Evolutionary conservation across 2,329 filamentous ascomycete genomes (phyloP), one percentile per base, ranked within the genome.

Genomic region (Colletotrichum limetticola): DNA sequence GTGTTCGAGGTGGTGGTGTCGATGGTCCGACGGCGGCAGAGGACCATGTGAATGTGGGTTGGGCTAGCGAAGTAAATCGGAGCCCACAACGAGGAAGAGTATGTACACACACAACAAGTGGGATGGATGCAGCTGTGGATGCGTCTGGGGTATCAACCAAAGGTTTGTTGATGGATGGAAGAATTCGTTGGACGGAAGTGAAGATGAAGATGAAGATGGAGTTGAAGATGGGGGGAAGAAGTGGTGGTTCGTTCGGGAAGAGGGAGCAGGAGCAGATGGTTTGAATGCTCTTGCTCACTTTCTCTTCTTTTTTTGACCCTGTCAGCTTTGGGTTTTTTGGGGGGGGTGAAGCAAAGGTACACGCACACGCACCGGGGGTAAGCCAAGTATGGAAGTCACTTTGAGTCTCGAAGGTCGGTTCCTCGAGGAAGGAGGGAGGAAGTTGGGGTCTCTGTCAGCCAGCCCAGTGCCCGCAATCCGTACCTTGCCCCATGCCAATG

Each of bases 1-100:
- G 22, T 62, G 28, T 26, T 35, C 37, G 14, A 58, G 68, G 22
- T 42, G 32, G 53, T 24, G 55, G 35, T 67, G 55, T 16, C 56
- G 19, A 24, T 67, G 66, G 61, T 66, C 56, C 61, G 71, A 73
- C 22, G 19, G 56, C 26, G 66, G 67, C 19, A 64, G 56, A 57
- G n/a, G 22, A 65, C 71, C 71, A 73, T 71, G 71, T 73, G 61
- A 66, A 66, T 49, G 67, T 71, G 67, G 66, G 66, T 66, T 73
- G 61, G 67, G 71, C 66, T 66, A 57, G 28, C 71, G 61, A 73
- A 71, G 32, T 58, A 66, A 71, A 66, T 71, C 67, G 71, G 71
- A 71, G 71, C 71, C 66, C 67, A 64, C 59, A 26, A 66, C 16
- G 22, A 35, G 37, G 42, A 49, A 55, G 32, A 19, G 26, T 56